phyloP scores from a whole-genome alignment of 2,329 filamentous ascomycete species.

The Grosmannia penicillata region DNA sequence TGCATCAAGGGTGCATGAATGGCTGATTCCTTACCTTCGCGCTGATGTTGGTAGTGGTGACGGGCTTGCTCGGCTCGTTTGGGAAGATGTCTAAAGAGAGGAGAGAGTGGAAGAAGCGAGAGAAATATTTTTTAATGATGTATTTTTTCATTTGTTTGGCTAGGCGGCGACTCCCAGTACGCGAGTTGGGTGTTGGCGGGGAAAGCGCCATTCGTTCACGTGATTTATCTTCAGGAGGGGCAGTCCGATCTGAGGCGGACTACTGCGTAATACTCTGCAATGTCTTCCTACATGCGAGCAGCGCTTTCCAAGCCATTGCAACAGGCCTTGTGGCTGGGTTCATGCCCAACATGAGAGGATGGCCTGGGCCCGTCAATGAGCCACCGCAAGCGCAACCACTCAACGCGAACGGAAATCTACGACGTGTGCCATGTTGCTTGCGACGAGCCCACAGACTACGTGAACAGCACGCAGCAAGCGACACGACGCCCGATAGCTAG shows the following conservation, averaged over 20 bases:
- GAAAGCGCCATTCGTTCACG: constrained; percentile 3
- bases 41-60: constrained; percentile 1
- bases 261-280: too few relatives aligned
- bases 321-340: too few relatives aligned
- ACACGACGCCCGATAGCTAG: too few relatives aligned
- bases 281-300: too few relatives aligned
- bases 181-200: constrained; percentile 9
- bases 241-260: not conserved
- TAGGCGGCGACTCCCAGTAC: constrained; percentile 6
- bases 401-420: too few relatives aligned
- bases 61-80: constrained; percentile 3
- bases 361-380: too few relatives aligned
- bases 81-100: constrained; percentile 3
- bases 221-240: constrained; percentile 5
- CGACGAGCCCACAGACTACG: too few relatives aligned
- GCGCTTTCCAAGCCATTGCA: too few relatives aligned
- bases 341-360: too few relatives aligned
- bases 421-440: too few relatives aligned
- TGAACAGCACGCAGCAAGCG: too few relatives aligned
- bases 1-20: not conserved
- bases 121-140: constrained; percentile 11
- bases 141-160: constrained; percentile 9
- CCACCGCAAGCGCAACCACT: too few relatives aligned
- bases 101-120: constrained; percentile 1
- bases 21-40: constrained; percentile 8